Evolutionary conservation across 371 early-diverging fungal species (phyloP).

Genomic region (Massospora cicadina): DNA sequence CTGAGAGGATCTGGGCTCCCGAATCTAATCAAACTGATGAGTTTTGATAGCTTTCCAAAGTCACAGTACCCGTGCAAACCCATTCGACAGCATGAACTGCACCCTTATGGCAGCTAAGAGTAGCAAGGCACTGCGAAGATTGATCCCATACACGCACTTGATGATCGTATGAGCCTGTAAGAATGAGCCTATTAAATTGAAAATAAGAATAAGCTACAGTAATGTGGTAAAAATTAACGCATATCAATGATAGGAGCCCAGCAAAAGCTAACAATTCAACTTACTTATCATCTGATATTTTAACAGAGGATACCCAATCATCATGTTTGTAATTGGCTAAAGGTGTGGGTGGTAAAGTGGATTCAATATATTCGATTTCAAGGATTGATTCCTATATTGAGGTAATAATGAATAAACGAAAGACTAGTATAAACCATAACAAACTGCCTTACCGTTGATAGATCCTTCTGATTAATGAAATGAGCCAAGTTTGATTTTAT

Average conservation of each 20-base stretch:
- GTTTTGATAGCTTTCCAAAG: no score
- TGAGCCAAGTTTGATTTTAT: constrained; percentile 52
- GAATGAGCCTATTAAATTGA: constrained; percentile 25
- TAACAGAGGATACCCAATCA: constrained; percentile 81
- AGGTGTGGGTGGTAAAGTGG: constrained; percentile 66
- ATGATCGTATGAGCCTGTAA: constrained; percentile 74
- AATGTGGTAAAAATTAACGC: not conserved
- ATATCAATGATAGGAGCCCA: not conserved
- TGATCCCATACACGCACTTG: constrained; percentile 65
- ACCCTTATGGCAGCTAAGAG: constrained; percentile 45
- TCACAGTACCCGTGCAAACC: constrained; percentile 17
- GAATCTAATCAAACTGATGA: constrained; percentile 4
- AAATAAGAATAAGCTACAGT: not conserved
- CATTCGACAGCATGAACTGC: constrained; percentile 53
- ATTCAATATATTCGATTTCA: constrained; percentile 79
- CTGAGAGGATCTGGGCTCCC: constrained; percentile 11
- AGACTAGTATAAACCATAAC: not conserved
- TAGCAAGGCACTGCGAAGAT: constrained; percentile 46
- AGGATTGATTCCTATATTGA: constrained; percentile 53
- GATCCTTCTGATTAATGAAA: constrained; percentile 40
- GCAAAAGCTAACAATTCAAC: not conserved
- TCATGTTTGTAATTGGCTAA: constrained; percentile 64
- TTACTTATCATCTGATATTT: constrained; percentile 13
- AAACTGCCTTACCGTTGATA: constrained; percentile 47
- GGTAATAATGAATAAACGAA: not conserved